These are phyloP conservation scores for Mayamaea pseudoterrestris DNA, from an alignment of 108 stramenopile genomes.

Conservation along the genomic window DNA sequence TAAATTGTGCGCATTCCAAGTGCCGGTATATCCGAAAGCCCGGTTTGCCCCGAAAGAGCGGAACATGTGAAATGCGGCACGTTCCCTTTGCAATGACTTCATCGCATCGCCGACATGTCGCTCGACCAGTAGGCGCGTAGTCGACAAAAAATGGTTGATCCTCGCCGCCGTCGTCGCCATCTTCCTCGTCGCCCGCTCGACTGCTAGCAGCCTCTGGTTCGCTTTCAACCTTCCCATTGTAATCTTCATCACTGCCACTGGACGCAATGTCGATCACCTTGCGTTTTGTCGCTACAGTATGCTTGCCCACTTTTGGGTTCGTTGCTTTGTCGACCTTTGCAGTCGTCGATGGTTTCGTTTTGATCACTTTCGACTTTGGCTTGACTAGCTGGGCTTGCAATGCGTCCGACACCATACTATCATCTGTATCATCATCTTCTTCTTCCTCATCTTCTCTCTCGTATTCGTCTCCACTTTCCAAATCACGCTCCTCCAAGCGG, in stretches of 20 bases:
- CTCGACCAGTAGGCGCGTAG: conserved; percentile 54
- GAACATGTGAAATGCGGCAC: conserved; percentile 53
- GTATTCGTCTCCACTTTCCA: not conserved
- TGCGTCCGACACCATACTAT: no score
- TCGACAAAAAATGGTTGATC: conserved; percentile 55
- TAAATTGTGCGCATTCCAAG: conserved; percentile 51
- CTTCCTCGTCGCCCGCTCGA: conserved; percentile 36
- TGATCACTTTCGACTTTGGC: no score
- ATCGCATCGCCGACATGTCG: conserved; percentile 73
- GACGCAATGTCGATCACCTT: no score
- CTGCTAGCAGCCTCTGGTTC: no score
- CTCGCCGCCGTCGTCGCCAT: no score
- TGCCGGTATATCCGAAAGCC: conserved; percentile 73
- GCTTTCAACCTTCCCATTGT: not conserved
- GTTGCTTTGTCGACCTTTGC: no score
- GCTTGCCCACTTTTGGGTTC: no score
- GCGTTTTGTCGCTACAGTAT: no score
- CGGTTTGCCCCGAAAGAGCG: conserved; percentile 83
- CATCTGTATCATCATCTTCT: no score
- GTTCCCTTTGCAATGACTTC: conserved; percentile 43
- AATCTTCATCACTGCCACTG: no score
- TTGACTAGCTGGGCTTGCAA: no score
- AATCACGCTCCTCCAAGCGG: not conserved
- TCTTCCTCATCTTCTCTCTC: not conserved
- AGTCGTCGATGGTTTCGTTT: no score